A percentile compares a stretch with the other conserved stretches of the same genome.
phyloP scores from a whole-genome alignment of 352 stramenopile genomes.

The Pythium aristosporum region DNA sequence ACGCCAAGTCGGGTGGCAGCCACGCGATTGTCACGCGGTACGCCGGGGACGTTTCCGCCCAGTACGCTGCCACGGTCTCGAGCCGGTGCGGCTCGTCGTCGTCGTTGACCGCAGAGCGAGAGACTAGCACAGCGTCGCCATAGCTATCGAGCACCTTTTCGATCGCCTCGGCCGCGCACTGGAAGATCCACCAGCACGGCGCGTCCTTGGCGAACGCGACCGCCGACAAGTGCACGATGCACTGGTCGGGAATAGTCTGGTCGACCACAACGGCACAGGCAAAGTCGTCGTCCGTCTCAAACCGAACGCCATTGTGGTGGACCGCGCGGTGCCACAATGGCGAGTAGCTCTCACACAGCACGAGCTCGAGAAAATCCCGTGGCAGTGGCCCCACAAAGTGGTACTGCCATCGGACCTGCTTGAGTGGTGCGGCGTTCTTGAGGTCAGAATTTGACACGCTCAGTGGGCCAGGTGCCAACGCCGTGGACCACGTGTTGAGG shows the following conservation, averaged over 20 bases:
- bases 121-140: too few relatives aligned
- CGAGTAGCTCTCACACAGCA: conserved; percentile 18
- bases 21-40: too few relatives aligned
- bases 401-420: conserved; percentile 27
- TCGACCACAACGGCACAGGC: not conserved
- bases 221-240: not conserved
- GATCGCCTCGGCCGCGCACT: not conserved
- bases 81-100: too few relatives aligned
- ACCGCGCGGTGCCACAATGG: not conserved
- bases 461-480: too few relatives aligned
- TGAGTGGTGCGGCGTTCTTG: not conserved
- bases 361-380: conserved; percentile 22
- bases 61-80: too few relatives aligned
- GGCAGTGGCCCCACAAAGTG: conserved; percentile 17
- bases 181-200: conserved; percentile 2
- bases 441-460: not conserved
- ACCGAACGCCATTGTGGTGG: not conserved
- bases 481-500: not conserved
- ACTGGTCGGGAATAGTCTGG: not conserved
- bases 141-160: not conserved
- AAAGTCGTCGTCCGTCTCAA: not conserved
- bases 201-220: not conserved
- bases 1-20: too few relatives aligned
- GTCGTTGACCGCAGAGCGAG: too few relatives aligned
- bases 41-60: too few relatives aligned